Conservation (phyloP, 2,329 filamentous ascomycete species). For the Clonostachys rhizophaga region DNA sequence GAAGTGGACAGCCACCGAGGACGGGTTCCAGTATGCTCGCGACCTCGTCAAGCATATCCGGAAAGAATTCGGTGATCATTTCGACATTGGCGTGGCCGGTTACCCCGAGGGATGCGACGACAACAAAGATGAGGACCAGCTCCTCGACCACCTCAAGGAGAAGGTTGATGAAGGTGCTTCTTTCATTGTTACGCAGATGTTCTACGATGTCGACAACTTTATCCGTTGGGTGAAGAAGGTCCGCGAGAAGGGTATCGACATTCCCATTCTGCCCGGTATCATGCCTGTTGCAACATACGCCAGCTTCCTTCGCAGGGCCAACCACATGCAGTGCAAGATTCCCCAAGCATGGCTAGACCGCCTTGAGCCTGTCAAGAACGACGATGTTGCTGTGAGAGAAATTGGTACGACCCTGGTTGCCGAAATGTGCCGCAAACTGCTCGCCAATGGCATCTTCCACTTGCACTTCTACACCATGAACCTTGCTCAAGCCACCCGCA, state of each 20-base stretch:
- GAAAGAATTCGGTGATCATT: constrained; percentile 66
- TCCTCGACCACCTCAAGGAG: constrained; percentile 92
- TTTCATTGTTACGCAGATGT: constrained; percentile 99
- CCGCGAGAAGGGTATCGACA: constrained; percentile 74
- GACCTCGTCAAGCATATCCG: constrained; percentile 86
- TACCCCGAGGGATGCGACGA: constrained; percentile 97
- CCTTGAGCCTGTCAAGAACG: constrained; percentile 92
- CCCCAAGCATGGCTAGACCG: constrained; percentile 76
- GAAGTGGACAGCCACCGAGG: constrained; percentile 85
- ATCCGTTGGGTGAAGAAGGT: constrained; percentile 85
- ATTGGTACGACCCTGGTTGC: constrained; percentile 84
- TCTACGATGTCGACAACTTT: constrained; percentile 97
- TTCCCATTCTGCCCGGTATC: constrained; percentile 82
- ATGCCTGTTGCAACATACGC: constrained; percentile 92
- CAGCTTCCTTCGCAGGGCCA: constrained; percentile 83
- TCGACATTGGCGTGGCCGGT: constrained; percentile 94
- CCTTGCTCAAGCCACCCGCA: constrained; percentile 85
- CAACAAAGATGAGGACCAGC: constrained; percentile 76
- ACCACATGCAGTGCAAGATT: constrained; percentile 84
- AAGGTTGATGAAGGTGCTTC: constrained; percentile 92
- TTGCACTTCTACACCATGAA: constrained; percentile 99
- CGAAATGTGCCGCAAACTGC: constrained; percentile 82
- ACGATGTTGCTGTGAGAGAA: constrained; percentile 87
- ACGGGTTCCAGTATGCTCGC: constrained; percentile 85
- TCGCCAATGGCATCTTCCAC: constrained; percentile 78